Conservation (phyloP, 306 rosid genomes). For the Trichosanthes truncata region DNA sequence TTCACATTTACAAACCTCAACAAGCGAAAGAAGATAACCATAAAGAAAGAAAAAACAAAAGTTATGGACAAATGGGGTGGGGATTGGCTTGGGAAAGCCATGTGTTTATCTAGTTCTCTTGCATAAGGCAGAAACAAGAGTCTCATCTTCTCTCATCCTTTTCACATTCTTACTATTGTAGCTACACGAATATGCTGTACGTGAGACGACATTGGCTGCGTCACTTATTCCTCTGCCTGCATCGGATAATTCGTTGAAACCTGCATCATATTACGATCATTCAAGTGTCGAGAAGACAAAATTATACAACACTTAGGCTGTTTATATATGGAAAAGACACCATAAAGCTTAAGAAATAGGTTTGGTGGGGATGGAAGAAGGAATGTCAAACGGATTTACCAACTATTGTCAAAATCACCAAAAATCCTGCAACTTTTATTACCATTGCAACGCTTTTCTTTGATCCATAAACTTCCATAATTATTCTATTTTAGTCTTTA, state of each 20-base stretch:
- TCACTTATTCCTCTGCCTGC: constrained; percentile 11
- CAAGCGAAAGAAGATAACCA: background rate
- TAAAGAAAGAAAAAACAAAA: background rate
- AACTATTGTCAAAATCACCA: background rate
- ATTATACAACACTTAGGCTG: background rate
- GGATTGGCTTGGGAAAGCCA: background rate
- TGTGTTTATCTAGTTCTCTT: constrained; percentile 40
- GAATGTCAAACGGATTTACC: background rate
- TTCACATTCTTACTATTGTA: constrained; percentile 28
- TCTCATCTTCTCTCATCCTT: constrained; percentile 46
- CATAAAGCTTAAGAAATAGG: too few relatives aligned
- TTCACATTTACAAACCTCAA: constrained; percentile 4
- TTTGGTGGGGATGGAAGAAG: too few relatives aligned
- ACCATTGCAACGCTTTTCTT: too few relatives aligned
- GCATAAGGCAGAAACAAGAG: constrained; percentile 29
- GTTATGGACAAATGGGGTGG: background rate
- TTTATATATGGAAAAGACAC: background rate
- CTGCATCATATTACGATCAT: background rate
- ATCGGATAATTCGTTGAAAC: constrained; percentile 16
- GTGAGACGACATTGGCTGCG: constrained; percentile 12
- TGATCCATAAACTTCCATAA: too few relatives aligned
- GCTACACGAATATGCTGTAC: constrained; percentile 35
- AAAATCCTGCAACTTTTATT: background rate
- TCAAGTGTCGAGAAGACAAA: background rate
- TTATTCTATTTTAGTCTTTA: too few relatives aligned